Evolutionary conservation across 768 basidiomycete species (phyloP).

Genomic region (Russula foetens): DNA sequence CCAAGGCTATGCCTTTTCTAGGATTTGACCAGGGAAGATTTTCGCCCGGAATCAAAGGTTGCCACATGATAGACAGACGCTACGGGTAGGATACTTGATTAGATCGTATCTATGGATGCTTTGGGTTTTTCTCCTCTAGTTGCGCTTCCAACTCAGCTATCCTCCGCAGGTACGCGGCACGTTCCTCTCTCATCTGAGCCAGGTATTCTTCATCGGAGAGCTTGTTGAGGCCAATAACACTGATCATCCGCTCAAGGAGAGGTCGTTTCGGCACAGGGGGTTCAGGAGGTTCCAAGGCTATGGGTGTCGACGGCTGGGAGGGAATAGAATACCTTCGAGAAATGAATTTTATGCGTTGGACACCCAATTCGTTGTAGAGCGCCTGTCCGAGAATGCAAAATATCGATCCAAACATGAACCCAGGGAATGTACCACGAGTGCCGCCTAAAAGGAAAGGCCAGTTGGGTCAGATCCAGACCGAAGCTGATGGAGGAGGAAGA

Average conservation of each 20-base stretch:
- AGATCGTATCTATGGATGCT: constrained; percentile 16
- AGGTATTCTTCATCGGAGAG: constrained; percentile 73
- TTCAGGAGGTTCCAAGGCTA: background rate
- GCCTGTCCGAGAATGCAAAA: constrained; percentile 58
- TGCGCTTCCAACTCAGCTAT: constrained; percentile 49
- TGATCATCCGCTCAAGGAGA: constrained; percentile 35
- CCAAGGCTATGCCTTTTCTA: background rate
- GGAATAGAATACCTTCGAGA: constrained; percentile 27
- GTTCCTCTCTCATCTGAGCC: constrained; percentile 44
- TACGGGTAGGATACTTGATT: background rate
- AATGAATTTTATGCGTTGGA: constrained; percentile 52
- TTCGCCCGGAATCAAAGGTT: background rate
- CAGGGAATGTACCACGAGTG: constrained; percentile 44
- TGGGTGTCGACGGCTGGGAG: background rate
- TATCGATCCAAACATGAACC: constrained; percentile 49
- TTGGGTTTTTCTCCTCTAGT: constrained; percentile 29
- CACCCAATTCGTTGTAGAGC: constrained; percentile 57
- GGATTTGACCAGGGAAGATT: too few relatives aligned
- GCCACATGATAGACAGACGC: background rate
- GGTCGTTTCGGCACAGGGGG: constrained; percentile 19
- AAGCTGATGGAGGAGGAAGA: background rate
- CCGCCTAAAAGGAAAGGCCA: constrained; percentile 43
- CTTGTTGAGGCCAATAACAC: constrained; percentile 41
- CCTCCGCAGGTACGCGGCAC: constrained; percentile 44
- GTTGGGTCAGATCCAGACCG: constrained; percentile 1